Conservation (phyloP, 306 rosid genomes). For the Carpinus viminea region DNA sequence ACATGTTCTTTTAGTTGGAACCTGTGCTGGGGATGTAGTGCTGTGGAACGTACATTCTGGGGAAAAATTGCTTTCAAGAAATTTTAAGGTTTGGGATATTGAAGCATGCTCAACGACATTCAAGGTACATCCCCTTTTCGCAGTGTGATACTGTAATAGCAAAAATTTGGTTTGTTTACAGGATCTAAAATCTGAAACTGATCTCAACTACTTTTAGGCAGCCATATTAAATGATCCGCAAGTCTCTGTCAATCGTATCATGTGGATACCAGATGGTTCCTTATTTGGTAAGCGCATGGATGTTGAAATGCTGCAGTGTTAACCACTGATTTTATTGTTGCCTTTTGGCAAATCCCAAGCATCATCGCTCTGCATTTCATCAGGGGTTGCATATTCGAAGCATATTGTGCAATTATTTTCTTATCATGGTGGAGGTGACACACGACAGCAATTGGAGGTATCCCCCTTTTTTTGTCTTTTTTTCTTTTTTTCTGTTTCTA, state of each 20-base stretch:
- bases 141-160: not conserved
- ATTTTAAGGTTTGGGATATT: conserved; percentile 32
- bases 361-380: not conserved
- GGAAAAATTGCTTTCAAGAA: conserved; percentile 24
- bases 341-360: conserved; percentile 9
- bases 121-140: conserved; percentile 8
- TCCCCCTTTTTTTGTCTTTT: not conserved
- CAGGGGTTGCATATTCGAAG: conserved; percentile 36
- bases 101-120: conserved; percentile 22
- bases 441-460: conserved; percentile 25
- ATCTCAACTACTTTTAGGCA: conserved; percentile 17
- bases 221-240: conserved; percentile 25
- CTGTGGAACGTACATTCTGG: conserved; percentile 26
- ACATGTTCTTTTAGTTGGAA: conserved; percentile 27
- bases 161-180: not conserved
- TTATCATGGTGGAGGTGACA: conserved; percentile 16
- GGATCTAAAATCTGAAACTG: not conserved
- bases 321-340: not conserved
- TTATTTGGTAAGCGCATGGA: conserved; percentile 19
- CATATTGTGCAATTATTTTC: conserved; percentile 29
- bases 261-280: conserved; percentile 31
- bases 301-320: not conserved
- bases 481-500: not conserved
- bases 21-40: conserved; percentile 15
- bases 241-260: conserved; percentile 13